These are phyloP conservation scores for Melocanna baccifera DNA, from an alignment of 176 grass and related monocot genomes.

Conservation along the genomic window DNA sequence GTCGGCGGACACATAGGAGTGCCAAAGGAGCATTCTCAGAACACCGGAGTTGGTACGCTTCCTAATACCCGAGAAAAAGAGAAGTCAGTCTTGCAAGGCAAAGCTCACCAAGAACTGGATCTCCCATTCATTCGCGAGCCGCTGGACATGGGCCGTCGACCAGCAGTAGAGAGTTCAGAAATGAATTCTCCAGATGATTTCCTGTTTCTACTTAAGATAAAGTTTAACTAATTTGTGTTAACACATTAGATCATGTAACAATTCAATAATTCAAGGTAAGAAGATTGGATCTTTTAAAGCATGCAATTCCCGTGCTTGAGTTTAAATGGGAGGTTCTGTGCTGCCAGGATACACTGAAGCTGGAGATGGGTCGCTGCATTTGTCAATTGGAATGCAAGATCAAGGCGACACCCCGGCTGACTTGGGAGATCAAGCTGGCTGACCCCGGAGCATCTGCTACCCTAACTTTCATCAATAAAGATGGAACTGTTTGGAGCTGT, in stretches of 20 bases:
- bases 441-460: too few relatives aligned
- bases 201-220: not conserved
- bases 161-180: not conserved
- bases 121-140: constrained; percentile 17
- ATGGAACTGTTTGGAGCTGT: too few relatives aligned
- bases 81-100: constrained; percentile 26
- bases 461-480: too few relatives aligned
- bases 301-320: too few relatives aligned
- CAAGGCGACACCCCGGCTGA: too few relatives aligned
- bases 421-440: too few relatives aligned
- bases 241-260: not conserved
- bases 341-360: too few relatives aligned
- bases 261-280: not conserved
- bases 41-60: not conserved
- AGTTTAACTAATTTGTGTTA: not conserved
- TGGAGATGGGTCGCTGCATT: too few relatives aligned
- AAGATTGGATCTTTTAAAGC: too few relatives aligned
- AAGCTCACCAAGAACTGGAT: constrained; percentile 36
- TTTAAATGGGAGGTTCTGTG: too few relatives aligned
- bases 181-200: not conserved
- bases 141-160: not conserved
- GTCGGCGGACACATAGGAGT: constrained; percentile 20
- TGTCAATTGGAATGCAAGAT: too few relatives aligned
- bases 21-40: constrained; percentile 15
- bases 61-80: constrained; percentile 25